Conservation (phyloP, 352 stramenopile genomes). For the Halophytophthora polymorphica region DNA sequence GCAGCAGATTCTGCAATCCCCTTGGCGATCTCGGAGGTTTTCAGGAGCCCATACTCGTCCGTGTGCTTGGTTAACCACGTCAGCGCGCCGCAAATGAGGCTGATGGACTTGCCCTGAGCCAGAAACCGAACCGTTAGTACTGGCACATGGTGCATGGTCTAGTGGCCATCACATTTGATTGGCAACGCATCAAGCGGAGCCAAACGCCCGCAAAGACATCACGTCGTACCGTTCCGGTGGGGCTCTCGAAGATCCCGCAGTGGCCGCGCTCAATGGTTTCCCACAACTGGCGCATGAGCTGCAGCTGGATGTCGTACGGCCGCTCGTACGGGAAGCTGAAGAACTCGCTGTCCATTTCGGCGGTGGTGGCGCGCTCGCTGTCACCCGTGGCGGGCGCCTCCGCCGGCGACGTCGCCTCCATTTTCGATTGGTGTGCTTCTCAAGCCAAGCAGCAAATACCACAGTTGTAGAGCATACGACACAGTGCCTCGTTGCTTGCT, state of each 20-base stretch:
- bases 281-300: conserved; percentile 88
- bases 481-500: too few species aligned
- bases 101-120: conserved; percentile 87
- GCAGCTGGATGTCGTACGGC: conserved; percentile 88
- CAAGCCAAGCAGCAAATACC: not conserved
- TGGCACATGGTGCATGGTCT: not conserved
- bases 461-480: not conserved
- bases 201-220: not conserved
- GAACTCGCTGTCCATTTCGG: conserved; percentile 46
- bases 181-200: too few species aligned
- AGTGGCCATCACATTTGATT: too few species aligned
- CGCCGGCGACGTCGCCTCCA: too few species aligned
- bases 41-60: conserved; percentile 66
- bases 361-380: not conserved
- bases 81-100: conserved; percentile 86
- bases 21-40: conserved; percentile 9
- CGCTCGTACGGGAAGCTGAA: conserved; percentile 86
- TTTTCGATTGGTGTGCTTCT: not conserved
- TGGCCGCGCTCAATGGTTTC: conserved; percentile 75
- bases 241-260: conserved; percentile 91
- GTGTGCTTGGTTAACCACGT: conserved; percentile 80
- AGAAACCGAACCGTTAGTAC: not conserved
- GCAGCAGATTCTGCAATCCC: conserved; percentile 1
- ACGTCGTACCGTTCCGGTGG: conserved; percentile 76
- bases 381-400: not conserved